phyloP scores from a whole-genome alignment of 495 filamentous ascomycete species.

The Barbatosphaeria neglecta region DNA sequence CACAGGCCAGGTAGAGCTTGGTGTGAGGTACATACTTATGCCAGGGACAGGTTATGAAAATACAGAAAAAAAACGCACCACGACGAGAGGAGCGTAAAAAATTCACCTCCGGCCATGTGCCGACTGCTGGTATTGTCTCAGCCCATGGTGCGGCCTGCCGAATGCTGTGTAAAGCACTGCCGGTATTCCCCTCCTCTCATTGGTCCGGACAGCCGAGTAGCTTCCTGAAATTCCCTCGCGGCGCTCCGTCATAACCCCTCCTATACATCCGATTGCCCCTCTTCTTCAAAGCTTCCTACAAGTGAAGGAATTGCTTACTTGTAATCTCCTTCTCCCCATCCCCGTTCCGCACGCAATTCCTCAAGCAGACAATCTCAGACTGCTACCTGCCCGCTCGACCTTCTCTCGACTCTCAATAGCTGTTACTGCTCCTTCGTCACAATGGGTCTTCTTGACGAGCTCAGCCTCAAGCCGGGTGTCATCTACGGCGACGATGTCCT shows the following conservation, averaged over 20 bases:
- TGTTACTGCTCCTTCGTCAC: not conserved
- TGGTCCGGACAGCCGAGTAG: not conserved
- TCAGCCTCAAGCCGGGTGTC: conserved; percentile 4
- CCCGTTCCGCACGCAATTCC: not conserved
- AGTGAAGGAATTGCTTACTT: not conserved
- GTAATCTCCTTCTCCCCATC: not conserved
- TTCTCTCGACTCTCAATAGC: too few species aligned
- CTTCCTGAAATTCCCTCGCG: not conserved
- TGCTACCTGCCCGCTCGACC: too few species aligned
- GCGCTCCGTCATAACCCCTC: not conserved
- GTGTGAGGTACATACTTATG: too few species aligned
- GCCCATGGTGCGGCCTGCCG: too few species aligned
- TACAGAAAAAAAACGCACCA: too few species aligned
- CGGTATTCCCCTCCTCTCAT: not conserved
- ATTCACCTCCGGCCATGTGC: too few species aligned
- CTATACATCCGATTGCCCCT: not conserved
- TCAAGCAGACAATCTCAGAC: too few species aligned
- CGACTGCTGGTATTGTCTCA: too few species aligned
- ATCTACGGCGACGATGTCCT: conserved; percentile 57
- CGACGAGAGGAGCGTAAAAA: too few species aligned
- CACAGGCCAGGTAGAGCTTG: too few species aligned
- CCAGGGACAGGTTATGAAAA: too few species aligned
- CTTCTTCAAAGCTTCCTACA: not conserved
- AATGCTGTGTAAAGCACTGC: not conserved
- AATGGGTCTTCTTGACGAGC: conserved; percentile 6